Conservation (phyloP, 345 rosid genomes). For the Acer campestre region DNA sequence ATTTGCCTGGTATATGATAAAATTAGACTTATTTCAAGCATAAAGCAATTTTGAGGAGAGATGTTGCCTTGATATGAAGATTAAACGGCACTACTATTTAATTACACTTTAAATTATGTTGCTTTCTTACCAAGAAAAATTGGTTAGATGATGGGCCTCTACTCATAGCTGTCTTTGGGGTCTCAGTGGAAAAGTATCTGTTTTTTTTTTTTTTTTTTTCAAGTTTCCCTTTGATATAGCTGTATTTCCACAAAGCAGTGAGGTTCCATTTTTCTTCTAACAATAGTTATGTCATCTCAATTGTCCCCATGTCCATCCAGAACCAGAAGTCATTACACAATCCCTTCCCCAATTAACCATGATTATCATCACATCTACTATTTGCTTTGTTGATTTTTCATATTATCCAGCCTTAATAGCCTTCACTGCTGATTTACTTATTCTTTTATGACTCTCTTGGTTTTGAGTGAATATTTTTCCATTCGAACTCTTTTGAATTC, state of each 20-base stretch:
- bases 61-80: not conserved
- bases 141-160: not conserved
- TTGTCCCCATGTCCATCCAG: not conserved
- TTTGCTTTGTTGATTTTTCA: not conserved
- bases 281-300: not conserved
- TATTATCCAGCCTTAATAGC: not conserved
- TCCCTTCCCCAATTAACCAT: not conserved
- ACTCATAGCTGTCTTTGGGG: not conserved
- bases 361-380: not conserved
- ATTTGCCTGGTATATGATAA: conserved; percentile 5
- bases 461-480: not conserved
- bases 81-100: not conserved
- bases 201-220: not conserved
- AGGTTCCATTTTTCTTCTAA: not conserved
- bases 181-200: not conserved
- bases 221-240: not conserved
- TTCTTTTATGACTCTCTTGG: not conserved
- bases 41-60: not conserved
- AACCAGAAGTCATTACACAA: not conserved
- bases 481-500: not conserved
- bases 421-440: not conserved
- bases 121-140: not conserved
- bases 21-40: not conserved
- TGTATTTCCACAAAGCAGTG: not conserved
- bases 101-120: not conserved